Evolutionary conservation across 2,329 filamentous ascomycete genomes (phyloP), one percentile per base, ranked within the genome.

Genomic region (Xylariaceae sp.): DNA sequence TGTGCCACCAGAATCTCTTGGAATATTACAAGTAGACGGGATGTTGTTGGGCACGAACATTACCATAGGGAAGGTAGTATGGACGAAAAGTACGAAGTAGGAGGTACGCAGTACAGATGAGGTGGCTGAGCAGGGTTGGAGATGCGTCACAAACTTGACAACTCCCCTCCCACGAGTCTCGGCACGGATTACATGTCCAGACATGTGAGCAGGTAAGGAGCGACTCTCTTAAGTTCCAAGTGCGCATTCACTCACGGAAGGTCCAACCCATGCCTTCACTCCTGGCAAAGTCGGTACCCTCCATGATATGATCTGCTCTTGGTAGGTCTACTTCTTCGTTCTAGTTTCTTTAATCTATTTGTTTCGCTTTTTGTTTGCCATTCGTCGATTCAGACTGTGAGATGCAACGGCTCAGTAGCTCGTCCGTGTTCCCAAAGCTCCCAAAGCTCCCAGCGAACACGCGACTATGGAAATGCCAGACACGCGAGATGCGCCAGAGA

Each of bases 361-460:
- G 23, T 30, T 30, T 30, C 23, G 23, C 5, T 30, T 30, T 5
- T 30, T 5, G 23, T 30, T 30, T 30, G 23, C 23, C 15, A 18
- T 47, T 18, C 8, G 15, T 50, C 51, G 5, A 18, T 48, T 49
- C 15, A 56, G 4, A 8, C 51, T 2, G 4, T 10, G 58, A 64
- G 18, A 69, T 69, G 68, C 66, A 64, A 35, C 66, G 64, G 51
- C 55, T 65, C 47, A 50, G 62, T 37, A 35, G 55, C 52, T 60
- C 53, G 23, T 57, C 57, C 39, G 37, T 59, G 7, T 53, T 64
- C 54, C 56, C 59, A 47, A 49, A 51, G 55, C 56, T 64, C 45
- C 59, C 44, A 41, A 49, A 51, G 55, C 56, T 64, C 45, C 59
- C 44, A 41, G 18, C 35, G 23, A 63, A 39, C 55, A 61, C 35